Percentiles rank a stretch among this genome's conserved stretches.
Evolutionary conservation across 768 basidiomycete species (phyloP).

Genomic region (Clitopilus passeckerianus): DNA sequence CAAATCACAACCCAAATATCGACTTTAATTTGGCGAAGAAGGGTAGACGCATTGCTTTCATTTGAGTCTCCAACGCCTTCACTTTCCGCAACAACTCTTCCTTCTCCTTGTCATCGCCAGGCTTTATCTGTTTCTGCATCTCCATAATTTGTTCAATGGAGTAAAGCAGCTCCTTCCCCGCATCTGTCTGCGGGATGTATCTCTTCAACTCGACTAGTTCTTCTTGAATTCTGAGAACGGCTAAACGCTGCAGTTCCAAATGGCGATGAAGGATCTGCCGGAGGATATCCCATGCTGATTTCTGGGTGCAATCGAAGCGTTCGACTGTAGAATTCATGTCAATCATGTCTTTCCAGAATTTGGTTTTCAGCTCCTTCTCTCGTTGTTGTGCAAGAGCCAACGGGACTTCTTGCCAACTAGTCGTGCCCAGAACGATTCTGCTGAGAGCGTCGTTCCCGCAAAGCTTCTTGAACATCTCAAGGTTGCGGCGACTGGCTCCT

Average conservation of each 20-base stretch:
- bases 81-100: background rate
- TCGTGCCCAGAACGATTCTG: slow-evolving; percentile 27
- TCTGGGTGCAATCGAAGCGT: slow-evolving; percentile 23
- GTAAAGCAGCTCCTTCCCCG: background rate
- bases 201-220: slow-evolving; percentile 1
- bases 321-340: slow-evolving; percentile 32
- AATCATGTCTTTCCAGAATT: slow-evolving; percentile 39
- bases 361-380: slow-evolving; percentile 34
- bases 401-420: slow-evolving; percentile 34
- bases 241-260: no score
- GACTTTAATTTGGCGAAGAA: background rate
- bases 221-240: background rate
- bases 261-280: slow-evolving; percentile 25
- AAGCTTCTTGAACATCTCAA: slow-evolving; percentile 3
- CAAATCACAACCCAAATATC: background rate
- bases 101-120: background rate
- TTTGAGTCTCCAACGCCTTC: background rate
- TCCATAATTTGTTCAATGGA: slow-evolving; percentile 2
- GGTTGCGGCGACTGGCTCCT: background rate
- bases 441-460: slow-evolving; percentile 19
- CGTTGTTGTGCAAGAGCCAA: slow-evolving; percentile 28
- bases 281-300: slow-evolving; percentile 13
- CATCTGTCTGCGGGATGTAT: background rate
- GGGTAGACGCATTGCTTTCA: background rate
- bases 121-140: background rate